Evolutionary conservation across 495 filamentous ascomycete genomes (phyloP).

Genomic region (Aspergillus conjunctus): DNA sequence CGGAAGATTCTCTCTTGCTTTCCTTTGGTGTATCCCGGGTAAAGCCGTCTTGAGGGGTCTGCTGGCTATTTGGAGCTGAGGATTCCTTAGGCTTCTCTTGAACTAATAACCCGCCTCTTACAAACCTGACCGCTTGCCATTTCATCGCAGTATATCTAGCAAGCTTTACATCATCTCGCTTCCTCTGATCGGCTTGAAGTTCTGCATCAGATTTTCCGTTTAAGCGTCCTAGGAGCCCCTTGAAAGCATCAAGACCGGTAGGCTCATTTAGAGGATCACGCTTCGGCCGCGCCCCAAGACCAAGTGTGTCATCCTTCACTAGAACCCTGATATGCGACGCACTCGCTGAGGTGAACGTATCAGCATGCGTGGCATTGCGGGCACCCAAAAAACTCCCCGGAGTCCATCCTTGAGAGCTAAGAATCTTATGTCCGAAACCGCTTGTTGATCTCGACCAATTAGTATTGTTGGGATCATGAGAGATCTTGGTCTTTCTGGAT

Average conservation of each 20-base stretch:
- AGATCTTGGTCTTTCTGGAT: constrained; percentile 75
- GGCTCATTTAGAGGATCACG: constrained; percentile 61
- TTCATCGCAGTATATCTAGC: constrained; percentile 68
- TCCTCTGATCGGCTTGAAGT: constrained; percentile 64
- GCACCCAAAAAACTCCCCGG: constrained; percentile 81
- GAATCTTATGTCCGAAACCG: constrained; percentile 82
- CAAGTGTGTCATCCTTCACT: constrained; percentile 86
- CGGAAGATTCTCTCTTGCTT: neutral
- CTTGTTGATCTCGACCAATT: constrained; percentile 81
- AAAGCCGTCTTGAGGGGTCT: constrained; percentile 18
- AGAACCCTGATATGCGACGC: constrained; percentile 75
- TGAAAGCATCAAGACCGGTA: constrained; percentile 81
- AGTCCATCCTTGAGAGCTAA: constrained; percentile 85
- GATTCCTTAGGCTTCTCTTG: constrained; percentile 59
- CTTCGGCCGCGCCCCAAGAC: constrained; percentile 76
- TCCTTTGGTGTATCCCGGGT: constrained; percentile 1
- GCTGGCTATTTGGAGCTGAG: constrained; percentile 13
- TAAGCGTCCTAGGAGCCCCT: constrained; percentile 79
- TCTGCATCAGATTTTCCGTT: constrained; percentile 80
- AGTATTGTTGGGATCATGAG: constrained; percentile 90
- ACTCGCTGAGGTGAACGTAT: constrained; percentile 73
- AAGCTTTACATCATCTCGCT: constrained; percentile 62
- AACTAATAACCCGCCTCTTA: constrained; percentile 75
- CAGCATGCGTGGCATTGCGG: constrained; percentile 68
- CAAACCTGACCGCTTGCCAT: constrained; percentile 75